Conservation (phyloP, 2,329 filamentous ascomycete genomes). For the Penicillium glabrum region DNA sequence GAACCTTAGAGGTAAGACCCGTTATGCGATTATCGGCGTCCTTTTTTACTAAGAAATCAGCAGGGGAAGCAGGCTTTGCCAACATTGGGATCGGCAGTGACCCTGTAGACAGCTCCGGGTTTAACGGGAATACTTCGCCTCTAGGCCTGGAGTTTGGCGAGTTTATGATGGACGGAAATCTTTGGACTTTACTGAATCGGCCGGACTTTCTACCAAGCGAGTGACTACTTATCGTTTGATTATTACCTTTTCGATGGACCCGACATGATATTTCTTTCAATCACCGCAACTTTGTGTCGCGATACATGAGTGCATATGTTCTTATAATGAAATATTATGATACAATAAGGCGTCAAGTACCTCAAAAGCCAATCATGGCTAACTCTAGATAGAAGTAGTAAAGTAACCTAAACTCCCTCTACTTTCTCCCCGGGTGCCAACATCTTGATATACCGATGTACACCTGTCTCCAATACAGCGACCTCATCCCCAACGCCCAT, state of each 20-base stretch:
- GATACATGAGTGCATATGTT: no score
- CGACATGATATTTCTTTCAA: no score
- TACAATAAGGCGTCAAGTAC: neutral
- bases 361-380: no score
- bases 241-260: no score
- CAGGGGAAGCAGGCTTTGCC: neutral
- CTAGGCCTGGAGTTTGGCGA: neutral
- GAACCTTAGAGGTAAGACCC: neutral
- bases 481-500: conserved; percentile 42
- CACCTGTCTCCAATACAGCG: conserved; percentile 41
- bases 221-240: neutral
- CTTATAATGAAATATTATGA: neutral
- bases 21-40: neutral
- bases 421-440: conserved; percentile 33
- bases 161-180: neutral
- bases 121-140: neutral
- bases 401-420: conserved; percentile 23
- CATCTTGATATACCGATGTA: conserved; percentile 47
- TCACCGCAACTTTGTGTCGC: no score
- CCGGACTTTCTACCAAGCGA: neutral
- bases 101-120: neutral
- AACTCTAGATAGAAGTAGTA: neutral
- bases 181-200: neutral
- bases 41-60: neutral
- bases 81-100: neutral